Evolutionary conservation across 2,329 filamentous ascomycete species (phyloP), one percentile per base, ranked within the genome.

Genomic region (Fusarium pseudonygamai): DNA sequence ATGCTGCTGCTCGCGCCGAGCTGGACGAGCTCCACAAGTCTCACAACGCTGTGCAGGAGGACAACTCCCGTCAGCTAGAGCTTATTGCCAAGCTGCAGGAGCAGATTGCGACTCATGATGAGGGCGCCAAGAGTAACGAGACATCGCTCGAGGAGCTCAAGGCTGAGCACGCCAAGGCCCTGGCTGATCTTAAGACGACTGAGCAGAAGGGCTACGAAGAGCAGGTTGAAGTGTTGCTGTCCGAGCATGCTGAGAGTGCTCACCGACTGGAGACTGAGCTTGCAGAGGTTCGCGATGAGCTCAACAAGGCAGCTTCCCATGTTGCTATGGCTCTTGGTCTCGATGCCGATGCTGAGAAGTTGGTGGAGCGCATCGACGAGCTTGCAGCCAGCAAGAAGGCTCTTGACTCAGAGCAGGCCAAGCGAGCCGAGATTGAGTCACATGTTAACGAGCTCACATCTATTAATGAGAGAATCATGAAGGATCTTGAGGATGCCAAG

Each of bases 271-370:
- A 93, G 78, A 81, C 84, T 36, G 91, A 93, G 47, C 88, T 93
- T 39, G 83, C 86, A 3, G 88, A 91, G 66, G 90, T 91, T n/a
- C 88, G 90, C 37, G 88, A 93, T 59, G 89, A 92, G 63, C 84
- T 94, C 47, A 87, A 87, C 77, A 90, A 89, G 78, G 85, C 93
- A 47, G 90, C 92, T 24, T 87, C 87, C 6, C 89, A 91, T 75
- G 89, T 94, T 58, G 85, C 90, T 64, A 84, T 86, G 79, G 85
- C 90, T 47, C 81, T 91, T 69, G 85, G 91, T 20, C 78, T 93
- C 20, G 88, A 93, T 28, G 88, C 91, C 49, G 91, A 90, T 77
- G 86, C 92, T n/a, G 90, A 92, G 64, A 90, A 91, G 81, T 84
- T 95, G 24, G 87, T 88, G 9, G 88, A 91, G 64, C 87, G 89